Evolutionary conservation across 306 rosid genomes (phyloP), one percentile per base, ranked within the genome.

Genomic region (Crotalaria pallida): DNA sequence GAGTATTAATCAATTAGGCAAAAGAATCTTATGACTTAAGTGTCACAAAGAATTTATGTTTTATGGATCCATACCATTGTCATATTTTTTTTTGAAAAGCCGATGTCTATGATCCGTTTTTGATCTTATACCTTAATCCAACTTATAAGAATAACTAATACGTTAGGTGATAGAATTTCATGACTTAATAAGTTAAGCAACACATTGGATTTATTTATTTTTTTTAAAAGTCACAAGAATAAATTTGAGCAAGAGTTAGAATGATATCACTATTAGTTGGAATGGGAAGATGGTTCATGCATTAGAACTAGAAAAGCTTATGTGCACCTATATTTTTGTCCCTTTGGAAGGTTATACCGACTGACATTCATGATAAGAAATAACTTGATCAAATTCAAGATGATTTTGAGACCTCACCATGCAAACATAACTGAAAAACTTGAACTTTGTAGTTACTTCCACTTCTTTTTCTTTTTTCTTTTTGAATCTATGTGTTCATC

Each of bases 371-470:
- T 81, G 84, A 77, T 80, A 86, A 85, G 89, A 62, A 88, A 80
- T 65, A 77, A 59, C 86, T 82, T 81, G 56, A 79, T 86, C 76
- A 87, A 59, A 29, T 63, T 34, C 45, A 73, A 71, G 2, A 71
- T 81, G 91, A 88, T 87, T 84, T 79, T 29, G 88, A 87, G 84
- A 79, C 85, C 87, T 87, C 73, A 87, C 93, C 91, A 81, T 77
- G 78, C 78, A 79, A 8, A 70, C 65, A 67, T 79, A 80, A 55
- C 79, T 62, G 68, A 79, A 79, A 72, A 62, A 47, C 44, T 60
- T 76, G 56, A 65, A 49, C 44, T 63, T 64, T 76, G 52, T 59
- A 73, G 69, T 73, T 73, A 69, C 80, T 64, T 31, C 78, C 59
- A 43, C 77, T 57, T 75, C 44, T 27, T 44, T 11, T 44, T 33